Base-by-base conservation (phyloP, 139 green algal genomes). In the Edaphochlamys debaryana region DNA sequence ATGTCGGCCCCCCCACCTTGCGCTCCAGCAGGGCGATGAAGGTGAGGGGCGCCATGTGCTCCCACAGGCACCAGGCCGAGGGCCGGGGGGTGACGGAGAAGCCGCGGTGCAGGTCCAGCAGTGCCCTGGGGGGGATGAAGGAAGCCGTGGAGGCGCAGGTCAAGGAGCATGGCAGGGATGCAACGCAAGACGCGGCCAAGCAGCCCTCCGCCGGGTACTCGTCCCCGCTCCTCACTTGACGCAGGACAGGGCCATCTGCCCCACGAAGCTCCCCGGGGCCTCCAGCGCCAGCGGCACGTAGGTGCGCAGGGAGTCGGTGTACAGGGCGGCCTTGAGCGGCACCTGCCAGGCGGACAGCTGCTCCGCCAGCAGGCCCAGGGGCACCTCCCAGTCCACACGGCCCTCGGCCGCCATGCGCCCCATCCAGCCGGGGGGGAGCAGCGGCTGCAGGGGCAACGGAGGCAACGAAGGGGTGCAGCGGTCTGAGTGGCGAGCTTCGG, bases 1-100 rank as follows among this genome's bases (percentile, higher is more conserved):
- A n/a, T n/a, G n/a, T n/a, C n/a, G n/a, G n/a, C n/a, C n/a, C n/a
- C n/a, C n/a, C n/a, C n/a, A n/a, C n/a, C n/a, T n/a, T n/a, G n/a
- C n/a, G n/a, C n/a, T 76, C 69, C 30, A 63, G 42, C 30, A 76
- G 69, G 11, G 69, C 69, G 30, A 42, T 76, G 69, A 15, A 8
- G 8, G 54, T 8, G 22, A 17, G 30, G 8, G 54, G 54, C 19
- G 13, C 19, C 54, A 29, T 29, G 11, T 40, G 30, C 60, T 40
- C 4, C 4, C 9, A 67, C 7, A 38, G 60, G 25, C 4, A 29
- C 6, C 4, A 6, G 17, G 11, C 4, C 11, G 60, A 38, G 17
- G 30, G 60, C 9, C 60, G n/a, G n/a, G n/a, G n/a, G n/a, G n/a
- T n/a, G n/a, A n/a, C n/a, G n/a, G n/a, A n/a, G n/a, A n/a, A n/a